Conservation (phyloP, 768 basidiomycete genomes). For the Tylopilus sp. region DNA sequence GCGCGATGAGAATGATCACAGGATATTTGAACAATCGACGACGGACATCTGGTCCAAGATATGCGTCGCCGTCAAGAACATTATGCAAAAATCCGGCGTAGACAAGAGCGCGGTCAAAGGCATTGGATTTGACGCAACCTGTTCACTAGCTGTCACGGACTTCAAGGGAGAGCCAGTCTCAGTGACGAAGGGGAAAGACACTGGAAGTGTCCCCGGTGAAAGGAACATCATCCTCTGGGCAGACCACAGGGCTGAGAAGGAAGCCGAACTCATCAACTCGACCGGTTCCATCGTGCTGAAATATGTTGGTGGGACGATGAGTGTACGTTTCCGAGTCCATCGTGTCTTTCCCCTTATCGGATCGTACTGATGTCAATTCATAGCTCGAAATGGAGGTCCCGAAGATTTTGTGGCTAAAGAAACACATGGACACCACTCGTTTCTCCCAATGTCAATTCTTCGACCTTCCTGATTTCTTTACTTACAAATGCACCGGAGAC, state of each 20-base stretch:
- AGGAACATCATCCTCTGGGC: conserved; percentile 95
- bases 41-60: conserved; percentile 81
- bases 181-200: conserved; percentile 63
- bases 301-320: conserved; percentile 96
- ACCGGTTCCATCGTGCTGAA: conserved; percentile 83
- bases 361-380: conserved; percentile 5
- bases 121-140: conserved; percentile 93
- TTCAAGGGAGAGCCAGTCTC: conserved; percentile 67
- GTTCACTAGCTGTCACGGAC: conserved; percentile 87
- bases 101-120: conserved; percentile 70
- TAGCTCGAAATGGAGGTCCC: conserved; percentile 99
- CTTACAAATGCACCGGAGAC: conserved; percentile 80
- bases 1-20: conserved; percentile 79
- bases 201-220: conserved; percentile 60
- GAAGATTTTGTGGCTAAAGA: conserved; percentile 95
- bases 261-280: conserved; percentile 86
- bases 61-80: conserved; percentile 55
- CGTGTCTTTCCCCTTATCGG: not conserved
- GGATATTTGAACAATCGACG: conserved; percentile 97
- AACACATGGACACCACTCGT: conserved; percentile 66
- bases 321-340: conserved; percentile 45
- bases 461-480: conserved; percentile 94
- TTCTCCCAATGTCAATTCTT: conserved; percentile 82
- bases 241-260: conserved; percentile 90
- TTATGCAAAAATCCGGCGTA: conserved; percentile 56